phyloP scores from a whole-genome alignment of 2,329 filamentous ascomycete genomes.

The Colletotrichum caudatum region DNA sequence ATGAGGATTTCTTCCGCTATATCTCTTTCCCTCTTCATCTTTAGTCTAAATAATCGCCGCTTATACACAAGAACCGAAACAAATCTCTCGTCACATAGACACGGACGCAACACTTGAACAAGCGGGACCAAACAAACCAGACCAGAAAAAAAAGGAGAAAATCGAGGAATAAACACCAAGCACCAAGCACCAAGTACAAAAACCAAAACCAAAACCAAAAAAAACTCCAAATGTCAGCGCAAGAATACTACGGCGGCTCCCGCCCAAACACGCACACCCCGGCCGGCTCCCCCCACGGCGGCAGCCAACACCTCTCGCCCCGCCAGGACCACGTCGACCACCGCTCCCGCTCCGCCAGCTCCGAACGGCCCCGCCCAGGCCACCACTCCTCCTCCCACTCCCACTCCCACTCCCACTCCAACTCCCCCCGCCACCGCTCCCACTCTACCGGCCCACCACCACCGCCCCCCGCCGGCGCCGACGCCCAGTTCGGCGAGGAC shows the following conservation, averaged over 20 bases:
- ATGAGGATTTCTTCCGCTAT: not conserved
- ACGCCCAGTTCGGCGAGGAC: conserved; percentile 45
- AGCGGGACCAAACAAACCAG: no score
- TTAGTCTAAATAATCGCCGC: not conserved
- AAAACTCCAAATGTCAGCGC: conserved; percentile 43
- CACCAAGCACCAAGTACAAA: no score
- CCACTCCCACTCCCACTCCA: conserved; percentile 5
- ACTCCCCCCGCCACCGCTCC: conserved; percentile 27
- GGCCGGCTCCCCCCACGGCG: conserved; percentile 3
- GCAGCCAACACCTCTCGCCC: conserved; percentile 12
- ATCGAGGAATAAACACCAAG: no score
- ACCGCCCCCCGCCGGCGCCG: conserved; percentile 21
- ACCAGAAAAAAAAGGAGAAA: no score
- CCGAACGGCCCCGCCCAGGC: conserved; percentile 28
- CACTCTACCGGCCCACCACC: conserved; percentile 19
- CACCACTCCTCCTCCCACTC: conserved; percentile 21
- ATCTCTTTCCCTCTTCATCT: not conserved
- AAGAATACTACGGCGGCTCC: conserved; percentile 44
- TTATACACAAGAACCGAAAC: not conserved
- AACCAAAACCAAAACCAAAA: no score
- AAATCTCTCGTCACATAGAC: not conserved
- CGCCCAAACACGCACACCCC: conserved; percentile 39
- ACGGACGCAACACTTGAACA: not conserved
- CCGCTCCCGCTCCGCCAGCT: conserved; percentile 31
- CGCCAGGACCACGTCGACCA: conserved; percentile 26